Evolutionary conservation across 371 early-diverging fungal species (phyloP).

Genomic region (Lichtheimia ramosa): DNA sequence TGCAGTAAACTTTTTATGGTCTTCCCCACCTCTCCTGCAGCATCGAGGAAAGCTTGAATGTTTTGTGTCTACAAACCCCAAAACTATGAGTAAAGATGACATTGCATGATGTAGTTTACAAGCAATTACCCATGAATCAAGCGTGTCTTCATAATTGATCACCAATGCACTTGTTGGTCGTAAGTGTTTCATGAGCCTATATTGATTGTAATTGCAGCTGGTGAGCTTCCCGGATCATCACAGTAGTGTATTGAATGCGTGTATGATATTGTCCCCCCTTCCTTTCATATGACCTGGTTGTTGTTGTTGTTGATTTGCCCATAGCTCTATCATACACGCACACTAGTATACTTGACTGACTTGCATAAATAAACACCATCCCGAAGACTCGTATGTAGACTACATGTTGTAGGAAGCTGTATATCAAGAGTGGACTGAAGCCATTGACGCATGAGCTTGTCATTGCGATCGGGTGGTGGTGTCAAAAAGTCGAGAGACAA

Average conservation of each 20-base stretch:
- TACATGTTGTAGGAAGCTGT: constrained; percentile 14
- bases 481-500: constrained; percentile 6
- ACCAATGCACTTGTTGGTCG: background rate
- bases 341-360: constrained; percentile 37
- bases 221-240: background rate
- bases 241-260: no score
- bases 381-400: constrained; percentile 65
- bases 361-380: constrained; percentile 85
- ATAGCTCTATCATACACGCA: constrained; percentile 1
- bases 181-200: constrained; percentile 6
- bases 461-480: background rate
- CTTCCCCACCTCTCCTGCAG: constrained; percentile 2
- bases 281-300: background rate
- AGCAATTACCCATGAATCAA: constrained; percentile 1
- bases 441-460: constrained; percentile 3
- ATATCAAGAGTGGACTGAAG: constrained; percentile 9
- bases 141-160: constrained; percentile 1
- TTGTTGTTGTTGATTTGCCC: background rate
- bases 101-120: background rate
- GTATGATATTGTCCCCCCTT: constrained; percentile 1
- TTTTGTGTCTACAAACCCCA: background rate
- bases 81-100: background rate
- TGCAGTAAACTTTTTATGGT: background rate
- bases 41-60: constrained; percentile 3
- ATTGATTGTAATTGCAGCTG: background rate